phyloP scores from a whole-genome alignment of 768 basidiomycete species.

The Phylloporus sp. region DNA sequence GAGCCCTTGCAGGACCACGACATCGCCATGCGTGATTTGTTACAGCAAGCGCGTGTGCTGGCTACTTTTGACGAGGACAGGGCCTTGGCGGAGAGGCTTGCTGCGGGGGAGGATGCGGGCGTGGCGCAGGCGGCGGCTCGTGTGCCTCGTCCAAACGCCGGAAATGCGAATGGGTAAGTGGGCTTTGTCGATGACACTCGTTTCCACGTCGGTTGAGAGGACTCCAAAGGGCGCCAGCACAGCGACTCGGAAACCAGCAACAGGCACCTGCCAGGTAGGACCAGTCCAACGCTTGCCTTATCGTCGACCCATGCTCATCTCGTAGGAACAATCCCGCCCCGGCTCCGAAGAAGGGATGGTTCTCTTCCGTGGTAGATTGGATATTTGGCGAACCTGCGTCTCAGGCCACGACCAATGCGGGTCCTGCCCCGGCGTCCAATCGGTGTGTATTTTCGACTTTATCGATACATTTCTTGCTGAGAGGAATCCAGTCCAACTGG shows the following conservation, averaged over 20 bases:
- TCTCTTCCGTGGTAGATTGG: constrained; percentile 11
- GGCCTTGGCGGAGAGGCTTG: constrained; percentile 18
- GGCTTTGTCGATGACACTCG: neutral
- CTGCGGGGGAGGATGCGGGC: constrained; percentile 6
- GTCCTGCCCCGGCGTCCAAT: neutral
- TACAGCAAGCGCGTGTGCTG: constrained; percentile 22
- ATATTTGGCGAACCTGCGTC: neutral
- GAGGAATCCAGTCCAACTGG: constrained; percentile 15
- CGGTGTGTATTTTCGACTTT: constrained; percentile 10
- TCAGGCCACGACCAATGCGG: neutral
- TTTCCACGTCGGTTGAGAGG: neutral
- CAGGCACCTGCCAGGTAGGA: constrained; percentile 13
- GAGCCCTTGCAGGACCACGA: constrained; percentile 20
- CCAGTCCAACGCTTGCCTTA: neutral
- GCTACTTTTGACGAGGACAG: constrained; percentile 18
- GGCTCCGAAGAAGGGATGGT: constrained; percentile 19
- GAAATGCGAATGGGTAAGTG: constrained; percentile 3
- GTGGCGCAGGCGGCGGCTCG: neutral
- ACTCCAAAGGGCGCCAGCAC: constrained; percentile 3
- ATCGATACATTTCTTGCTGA: neutral
- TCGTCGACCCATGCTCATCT: neutral
- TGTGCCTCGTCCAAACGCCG: neutral
- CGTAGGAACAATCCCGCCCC: neutral
- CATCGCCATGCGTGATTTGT: constrained; percentile 20
- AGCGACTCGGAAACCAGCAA: neutral